Percentiles rank a stretch among this genome's conserved stretches.
Conservation (phyloP, 1,139 yeast genomes). For the Schwanniomyces etchellsii region DNA sequence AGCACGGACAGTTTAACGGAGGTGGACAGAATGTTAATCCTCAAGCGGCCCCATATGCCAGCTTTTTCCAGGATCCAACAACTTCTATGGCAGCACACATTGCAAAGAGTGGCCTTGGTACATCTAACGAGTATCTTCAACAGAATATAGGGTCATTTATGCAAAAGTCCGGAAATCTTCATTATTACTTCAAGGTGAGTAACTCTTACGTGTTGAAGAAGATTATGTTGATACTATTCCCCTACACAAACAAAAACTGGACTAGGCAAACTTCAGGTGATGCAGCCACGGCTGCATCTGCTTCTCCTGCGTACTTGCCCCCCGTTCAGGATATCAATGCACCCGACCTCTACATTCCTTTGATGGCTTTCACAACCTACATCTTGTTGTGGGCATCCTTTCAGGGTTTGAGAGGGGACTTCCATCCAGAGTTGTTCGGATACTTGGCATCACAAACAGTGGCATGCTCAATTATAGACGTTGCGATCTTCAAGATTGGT, state of each 20-base stretch:
- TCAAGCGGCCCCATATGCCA: constrained; percentile 13
- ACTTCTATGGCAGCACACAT: constrained; percentile 84
- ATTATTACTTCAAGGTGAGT: constrained; percentile 87
- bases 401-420: constrained; percentile 84
- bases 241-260: constrained; percentile 84
- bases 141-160: constrained; percentile 59
- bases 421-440: constrained; percentile 91
- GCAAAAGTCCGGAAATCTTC: constrained; percentile 49
- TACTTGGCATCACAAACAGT: constrained; percentile 85
- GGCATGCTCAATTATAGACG: constrained; percentile 76
- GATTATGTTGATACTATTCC: constrained; percentile 69
- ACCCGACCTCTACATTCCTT: constrained; percentile 93
- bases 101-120: constrained; percentile 76
- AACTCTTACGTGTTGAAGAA: constrained; percentile 80
- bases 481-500: constrained; percentile 38
- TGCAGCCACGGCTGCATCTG: constrained; percentile 31
- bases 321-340: constrained; percentile 86
- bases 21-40: constrained; percentile 5
- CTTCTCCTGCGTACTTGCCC: constrained; percentile 25
- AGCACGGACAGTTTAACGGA: constrained; percentile 7
- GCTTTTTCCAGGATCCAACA: constrained; percentile 71
- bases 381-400: constrained; percentile 78
- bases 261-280: constrained; percentile 41
- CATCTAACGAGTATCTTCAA: constrained; percentile 67
- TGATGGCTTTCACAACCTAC: constrained; percentile 89